Conservation (phyloP, 2,329 filamentous ascomycete species). For the Colletotrichum sp. region DNA sequence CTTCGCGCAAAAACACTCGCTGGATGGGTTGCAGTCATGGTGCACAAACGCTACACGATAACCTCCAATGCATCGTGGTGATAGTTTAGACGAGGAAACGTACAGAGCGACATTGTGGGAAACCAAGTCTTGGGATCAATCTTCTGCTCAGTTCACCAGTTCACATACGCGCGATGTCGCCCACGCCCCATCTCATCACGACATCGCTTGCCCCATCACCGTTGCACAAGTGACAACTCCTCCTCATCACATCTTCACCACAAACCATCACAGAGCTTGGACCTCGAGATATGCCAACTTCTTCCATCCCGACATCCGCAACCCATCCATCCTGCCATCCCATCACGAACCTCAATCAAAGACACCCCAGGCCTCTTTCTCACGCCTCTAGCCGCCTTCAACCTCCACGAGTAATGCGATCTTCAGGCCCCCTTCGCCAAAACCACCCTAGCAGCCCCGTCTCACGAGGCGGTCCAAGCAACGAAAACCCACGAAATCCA, state of each 20-base stretch:
- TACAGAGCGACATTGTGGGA: not conserved
- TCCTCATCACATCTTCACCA: not conserved
- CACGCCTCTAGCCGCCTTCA: not conserved
- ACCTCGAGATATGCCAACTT: not conserved
- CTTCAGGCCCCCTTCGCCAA: not conserved
- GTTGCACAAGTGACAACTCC: not conserved
- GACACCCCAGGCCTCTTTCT: not conserved
- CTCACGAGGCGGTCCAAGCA: not conserved
- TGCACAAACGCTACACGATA: not conserved
- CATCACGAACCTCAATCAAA: not conserved
- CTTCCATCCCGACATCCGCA: not conserved
- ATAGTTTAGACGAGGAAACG: not conserved
- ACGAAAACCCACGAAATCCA: not conserved
- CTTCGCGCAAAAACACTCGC: not conserved
- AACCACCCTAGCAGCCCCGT: not conserved
- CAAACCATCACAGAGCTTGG: not conserved
- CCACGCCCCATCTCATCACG: not conserved
- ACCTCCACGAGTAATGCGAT: not conserved
- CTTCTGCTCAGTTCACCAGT: not conserved
- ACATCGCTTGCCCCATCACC: not conserved
- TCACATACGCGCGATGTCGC: not conserved
- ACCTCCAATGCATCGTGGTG: not conserved
- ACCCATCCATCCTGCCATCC: not conserved
- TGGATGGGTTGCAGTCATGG: not conserved
- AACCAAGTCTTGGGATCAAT: rapidly evolving